A percentile compares a stretch with the other conserved stretches of the same genome.
Evolutionary conservation across 2,329 filamentous ascomycete genomes (phyloP).

Genomic region (Talaromyces sp.): DNA sequence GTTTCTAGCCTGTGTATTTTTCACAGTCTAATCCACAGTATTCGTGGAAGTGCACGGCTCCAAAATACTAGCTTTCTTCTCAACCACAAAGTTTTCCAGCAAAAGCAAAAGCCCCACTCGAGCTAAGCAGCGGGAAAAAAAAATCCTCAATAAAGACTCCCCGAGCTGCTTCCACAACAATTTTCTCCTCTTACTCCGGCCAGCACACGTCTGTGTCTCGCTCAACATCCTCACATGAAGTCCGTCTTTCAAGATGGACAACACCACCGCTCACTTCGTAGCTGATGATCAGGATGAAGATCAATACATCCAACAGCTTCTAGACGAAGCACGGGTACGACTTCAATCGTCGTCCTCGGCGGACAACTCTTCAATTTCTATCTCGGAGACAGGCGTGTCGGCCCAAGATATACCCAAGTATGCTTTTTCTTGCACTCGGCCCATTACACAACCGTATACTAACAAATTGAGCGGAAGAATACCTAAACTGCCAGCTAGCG

Average conservation of each 20-base stretch:
- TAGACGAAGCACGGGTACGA: slow-evolving; percentile 60
- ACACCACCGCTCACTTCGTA: not conserved
- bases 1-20: not conserved
- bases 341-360: slow-evolving; percentile 37
- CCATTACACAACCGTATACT: not conserved
- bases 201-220: not conserved
- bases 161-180: not conserved
- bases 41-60: no score
- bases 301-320: slow-evolving; percentile 60
- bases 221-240: slow-evolving; percentile 1
- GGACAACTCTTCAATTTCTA: slow-evolving; percentile 21
- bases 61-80: not conserved
- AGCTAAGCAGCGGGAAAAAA: slow-evolving; percentile 6
- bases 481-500: slow-evolving; percentile 48
- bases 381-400: slow-evolving; percentile 17
- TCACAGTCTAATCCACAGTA: not conserved
- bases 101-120: not conserved
- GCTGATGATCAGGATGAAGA: slow-evolving; percentile 35
- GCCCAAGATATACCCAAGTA: slow-evolving; percentile 5
- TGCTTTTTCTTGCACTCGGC: not conserved
- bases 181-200: not conserved
- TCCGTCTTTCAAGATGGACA: slow-evolving; percentile 10
- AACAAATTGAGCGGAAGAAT: slow-evolving; percentile 37
- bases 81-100: not conserved
- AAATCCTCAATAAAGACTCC: slow-evolving; percentile 1